A percentile compares a stretch with the other conserved stretches of the same genome.
Conservation (phyloP, 371 early-diverging fungal genomes). For the Mortierella sp. region DNA sequence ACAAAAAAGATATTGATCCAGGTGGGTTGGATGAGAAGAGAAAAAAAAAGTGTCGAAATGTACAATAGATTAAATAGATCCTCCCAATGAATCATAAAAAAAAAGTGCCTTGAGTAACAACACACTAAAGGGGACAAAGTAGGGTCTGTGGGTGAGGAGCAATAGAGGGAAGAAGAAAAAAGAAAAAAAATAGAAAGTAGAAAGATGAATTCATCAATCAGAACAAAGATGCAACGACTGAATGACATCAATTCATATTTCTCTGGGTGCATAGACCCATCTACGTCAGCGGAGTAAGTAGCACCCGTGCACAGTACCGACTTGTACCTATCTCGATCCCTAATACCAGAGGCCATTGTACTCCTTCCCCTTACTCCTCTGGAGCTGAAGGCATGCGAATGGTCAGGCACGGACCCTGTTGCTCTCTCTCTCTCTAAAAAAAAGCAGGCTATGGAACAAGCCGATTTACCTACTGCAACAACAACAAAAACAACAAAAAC, state of each 20-base stretch:
- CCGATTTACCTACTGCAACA: too few relatives aligned
- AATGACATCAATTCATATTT: background rate
- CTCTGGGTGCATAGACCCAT: background rate
- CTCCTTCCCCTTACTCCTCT: background rate
- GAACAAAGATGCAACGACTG: background rate
- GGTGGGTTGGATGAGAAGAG: background rate
- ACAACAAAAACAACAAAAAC: too few relatives aligned
- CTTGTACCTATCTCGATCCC: background rate
- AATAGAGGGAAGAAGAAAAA: background rate
- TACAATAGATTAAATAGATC: background rate
- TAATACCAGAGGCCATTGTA: background rate
- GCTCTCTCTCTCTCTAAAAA: background rate
- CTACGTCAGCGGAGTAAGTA: background rate
- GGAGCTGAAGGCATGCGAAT: background rate
- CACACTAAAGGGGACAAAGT: background rate
- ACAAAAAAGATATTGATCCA: too few relatives aligned
- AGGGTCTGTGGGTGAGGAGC: background rate
- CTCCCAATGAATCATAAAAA: too few relatives aligned
- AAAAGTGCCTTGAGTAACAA: background rate
- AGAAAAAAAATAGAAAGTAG: background rate
- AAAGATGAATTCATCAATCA: background rate
- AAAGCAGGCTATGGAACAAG: too few relatives aligned
- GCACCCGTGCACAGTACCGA: background rate
- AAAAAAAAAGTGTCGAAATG: background rate
- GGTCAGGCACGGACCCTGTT: background rate